Base-by-base conservation (phyloP, 23 red algal species). In the Pyropia yezoensis region DNA sequence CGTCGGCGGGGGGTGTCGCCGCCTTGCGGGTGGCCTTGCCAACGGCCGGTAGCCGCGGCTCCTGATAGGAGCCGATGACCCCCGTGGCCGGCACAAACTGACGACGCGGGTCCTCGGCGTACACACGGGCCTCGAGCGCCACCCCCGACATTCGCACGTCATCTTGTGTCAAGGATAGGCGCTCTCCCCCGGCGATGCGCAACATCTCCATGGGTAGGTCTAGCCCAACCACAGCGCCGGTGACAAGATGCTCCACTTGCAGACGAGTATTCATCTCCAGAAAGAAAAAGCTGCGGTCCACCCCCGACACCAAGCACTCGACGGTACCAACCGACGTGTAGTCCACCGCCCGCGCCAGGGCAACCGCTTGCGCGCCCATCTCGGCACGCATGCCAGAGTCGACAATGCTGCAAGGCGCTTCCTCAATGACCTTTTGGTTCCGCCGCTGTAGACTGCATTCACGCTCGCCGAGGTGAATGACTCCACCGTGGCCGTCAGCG, bases 261-360 rank as follows among this genome's bases (percentile, higher is more conserved):
- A 88, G 74, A 7, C 83, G 73, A 14, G 83, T 88, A 50, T 88
- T 88, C 83, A 88, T 88, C 54, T 88, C 83, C 47, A 88, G 49
- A 73, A 88, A 88, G 27, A 79, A 88, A 14, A 49, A 59, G 28
- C 60, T 57, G 29, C 34, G 52, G 16, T 28, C 61, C 18, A 28
- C 76, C 27, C 62, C 54, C 27, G 73, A 53, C 26, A 88, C 27
- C 39, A 47, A 47, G 51, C 56, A 88, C 51, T 88, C 83, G 23
- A 88, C 83, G 6, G 83, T 88, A 32, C 83, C 83, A 21, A 67
- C 83, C 18, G 52, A 49, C 11, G 34, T 51, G 29, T 88, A 88
- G 56, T 67, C 66, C 7, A 88, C 62, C 27, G 67, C 83, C 27
- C 39, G 18, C 14, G 33, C 33, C 25, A 74, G 76, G 13, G 27